Evolutionary conservation across 768 basidiomycete genomes (phyloP), one percentile per base, ranked within the genome.

Genomic region (Leucosporidium yakuticum): DNA sequence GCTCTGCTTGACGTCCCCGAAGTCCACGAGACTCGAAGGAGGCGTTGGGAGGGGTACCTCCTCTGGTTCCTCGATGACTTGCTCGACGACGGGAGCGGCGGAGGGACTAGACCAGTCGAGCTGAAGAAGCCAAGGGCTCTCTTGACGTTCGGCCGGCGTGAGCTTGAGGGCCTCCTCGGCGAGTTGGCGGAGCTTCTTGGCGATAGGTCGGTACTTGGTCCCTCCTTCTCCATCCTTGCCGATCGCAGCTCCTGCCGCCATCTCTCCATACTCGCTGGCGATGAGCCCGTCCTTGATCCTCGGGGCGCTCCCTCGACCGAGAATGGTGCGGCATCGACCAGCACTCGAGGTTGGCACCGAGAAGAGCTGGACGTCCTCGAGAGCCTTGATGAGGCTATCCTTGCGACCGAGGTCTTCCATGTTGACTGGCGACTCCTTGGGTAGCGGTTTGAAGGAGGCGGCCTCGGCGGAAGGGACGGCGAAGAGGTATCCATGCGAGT

Each of bases 41-140:
- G 51, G 51, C 51, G 27, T 3, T n/a, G 39, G 39, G 39, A 48
- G 44, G 29, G 36, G 32, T 3, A 27, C 12, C 4, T 54, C 29
- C 25, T 27, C 50, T 3, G 6, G 27, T 21, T 25, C 19, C n/a
- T 23, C 39, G 21, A 23, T 32, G 50, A 39, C 31, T 5, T 47
- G 34, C 25, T 51, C 56, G 36, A 27, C 36, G 48, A 21, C 29
- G 39, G 44, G 29, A 6, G 65, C 29, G 55, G 11, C 29, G 6
- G 29, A 2, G 12, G 25, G 7, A 6, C 23, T 27, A 6, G 36
- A 83, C 90, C 89, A 91, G 66, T 90, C 85, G 12, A 92, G 82
- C 71, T 88, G 87, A 31, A 77, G 74, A 8, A 87, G 77, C 84
- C 85, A 90, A 31, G 58, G 4, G 50, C 67, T 61, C 23, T 29